Conservation (phyloP, 495 filamentous ascomycete genomes). For the Tetracladium marchalianum region DNA sequence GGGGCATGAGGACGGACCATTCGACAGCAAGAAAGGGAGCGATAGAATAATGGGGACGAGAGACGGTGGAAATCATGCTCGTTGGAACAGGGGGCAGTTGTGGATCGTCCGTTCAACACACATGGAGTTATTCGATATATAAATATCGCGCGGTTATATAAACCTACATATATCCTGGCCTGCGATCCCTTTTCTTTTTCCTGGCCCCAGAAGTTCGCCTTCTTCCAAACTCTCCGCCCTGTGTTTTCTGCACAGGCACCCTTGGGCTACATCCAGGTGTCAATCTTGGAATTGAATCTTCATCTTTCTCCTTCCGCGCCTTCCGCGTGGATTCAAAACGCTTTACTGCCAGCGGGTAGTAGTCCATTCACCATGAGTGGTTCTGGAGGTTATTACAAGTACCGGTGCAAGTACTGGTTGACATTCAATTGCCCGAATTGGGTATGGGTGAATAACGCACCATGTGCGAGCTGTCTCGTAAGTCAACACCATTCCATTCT, state of each 20-base stretch:
- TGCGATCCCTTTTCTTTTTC: slow-evolving; percentile 20
- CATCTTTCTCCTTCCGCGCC: not conserved
- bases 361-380: slow-evolving; percentile 38
- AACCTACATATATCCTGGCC: slow-evolving; percentile 16
- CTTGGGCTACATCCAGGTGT: too few relatives aligned
- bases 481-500: slow-evolving; percentile 13
- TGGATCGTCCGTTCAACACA: not conserved
- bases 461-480: slow-evolving; percentile 48
- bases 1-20: too few relatives aligned
- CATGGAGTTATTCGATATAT: not conserved
- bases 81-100: too few relatives aligned
- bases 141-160: too few relatives aligned
- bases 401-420: slow-evolving; percentile 51
- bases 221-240: not conserved
- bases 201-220: slow-evolving; percentile 9
- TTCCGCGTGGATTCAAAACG: slow-evolving; percentile 17
- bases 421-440: slow-evolving; percentile 49
- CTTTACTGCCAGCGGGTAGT: slow-evolving; percentile 25
- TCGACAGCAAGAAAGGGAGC: too few relatives aligned
- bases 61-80: too few relatives aligned
- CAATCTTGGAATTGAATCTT: not conserved
- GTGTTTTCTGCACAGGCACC: too few relatives aligned
- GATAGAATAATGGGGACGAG: too few relatives aligned
- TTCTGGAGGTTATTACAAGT: slow-evolving; percentile 49
- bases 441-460: slow-evolving; percentile 49